phyloP scores from a whole-genome alignment of 805 yeast species.

The Candida morakotiae region DNA sequence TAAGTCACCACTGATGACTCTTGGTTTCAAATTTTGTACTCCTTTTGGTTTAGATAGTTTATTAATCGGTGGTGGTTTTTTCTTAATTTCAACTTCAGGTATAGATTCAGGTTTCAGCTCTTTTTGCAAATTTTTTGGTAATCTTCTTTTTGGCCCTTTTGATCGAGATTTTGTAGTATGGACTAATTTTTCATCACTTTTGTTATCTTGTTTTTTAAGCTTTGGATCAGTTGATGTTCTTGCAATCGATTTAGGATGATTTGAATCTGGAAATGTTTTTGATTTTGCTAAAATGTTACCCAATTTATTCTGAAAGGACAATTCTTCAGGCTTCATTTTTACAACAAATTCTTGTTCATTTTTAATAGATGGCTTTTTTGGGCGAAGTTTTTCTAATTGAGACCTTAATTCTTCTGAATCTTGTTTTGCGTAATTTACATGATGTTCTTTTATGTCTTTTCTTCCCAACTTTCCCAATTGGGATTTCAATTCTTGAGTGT shows the following conservation, averaged over 20 bases:
- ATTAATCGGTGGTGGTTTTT: slow-evolving; percentile 19
- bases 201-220: slow-evolving; percentile 3
- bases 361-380: not conserved
- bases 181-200: slow-evolving; percentile 22
- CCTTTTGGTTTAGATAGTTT: slow-evolving; percentile 19
- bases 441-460: not conserved
- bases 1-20: slow-evolving; percentile 26
- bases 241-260: not conserved
- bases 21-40: slow-evolving; percentile 19
- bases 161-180: slow-evolving; percentile 47
- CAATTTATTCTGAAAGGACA: slow-evolving; percentile 8
- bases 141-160: slow-evolving; percentile 49
- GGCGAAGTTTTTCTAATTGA: slow-evolving; percentile 1
- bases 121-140: slow-evolving; percentile 28
- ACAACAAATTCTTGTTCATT: not conserved
- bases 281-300: slow-evolving; percentile 5
- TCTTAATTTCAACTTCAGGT: not conserved
- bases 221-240: slow-evolving; percentile 4
- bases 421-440: slow-evolving; percentile 1
- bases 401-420: slow-evolving; percentile 5
- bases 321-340: slow-evolving; percentile 6
- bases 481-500: slow-evolving; percentile 18
- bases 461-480: slow-evolving; percentile 22
- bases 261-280: slow-evolving; percentile 4
- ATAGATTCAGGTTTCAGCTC: not conserved